Evolutionary conservation across 2,329 filamentous ascomycete genomes (phyloP), one percentile per base, ranked within the genome.

Genomic region (Colletotrichum caudatum): DNA sequence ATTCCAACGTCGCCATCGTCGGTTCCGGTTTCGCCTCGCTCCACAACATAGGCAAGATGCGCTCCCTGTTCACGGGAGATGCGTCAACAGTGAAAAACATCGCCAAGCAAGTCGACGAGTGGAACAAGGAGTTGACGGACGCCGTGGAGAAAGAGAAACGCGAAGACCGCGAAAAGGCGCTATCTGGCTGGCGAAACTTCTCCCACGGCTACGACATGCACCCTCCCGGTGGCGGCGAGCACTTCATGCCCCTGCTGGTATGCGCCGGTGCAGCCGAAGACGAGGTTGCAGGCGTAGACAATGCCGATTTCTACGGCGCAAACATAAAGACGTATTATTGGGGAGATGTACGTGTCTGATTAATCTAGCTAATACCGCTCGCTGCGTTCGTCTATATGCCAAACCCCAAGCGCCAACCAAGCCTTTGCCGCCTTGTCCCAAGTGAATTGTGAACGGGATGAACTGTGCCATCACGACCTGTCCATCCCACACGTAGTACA

Each of bases 11-110:
- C n/a, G 88, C 88, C 74, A 83, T 90, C 66, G 75, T 90, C 51
- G 88, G 88, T n/a, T 89, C 87, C 0, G 88, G 88, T 33, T 90
- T 90, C 74, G 87, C 88, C 1, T 87, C 85, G 3, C 82, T 90
- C 67, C 88, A 90, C 77, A 89, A 90, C 76, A 75, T 89, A 11
- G 78, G 81, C 33, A 75, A 82, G 39, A 85, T 89, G 83, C 82
- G 84, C 37, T 66, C 74, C 54, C 74, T 84, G 35, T 75, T 77
- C 33, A 69, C 63, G 58, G 74, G 75, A 20, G 75, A 77, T 5
- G 59, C 73, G 3, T 44, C 67, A 7, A 75, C 75, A 1, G 69
- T 74, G 37, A 76, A 84, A 64, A 76, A 71, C 51, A n/a, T 74
- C 8, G 46, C 57, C 14, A 65, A 60, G 6, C 67, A 76, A 20